These are phyloP conservation scores for Pseudocercospora macadamiae DNA, from an alignment of 2,329 filamentous ascomycete genomes.

Conservation along the genomic window DNA sequence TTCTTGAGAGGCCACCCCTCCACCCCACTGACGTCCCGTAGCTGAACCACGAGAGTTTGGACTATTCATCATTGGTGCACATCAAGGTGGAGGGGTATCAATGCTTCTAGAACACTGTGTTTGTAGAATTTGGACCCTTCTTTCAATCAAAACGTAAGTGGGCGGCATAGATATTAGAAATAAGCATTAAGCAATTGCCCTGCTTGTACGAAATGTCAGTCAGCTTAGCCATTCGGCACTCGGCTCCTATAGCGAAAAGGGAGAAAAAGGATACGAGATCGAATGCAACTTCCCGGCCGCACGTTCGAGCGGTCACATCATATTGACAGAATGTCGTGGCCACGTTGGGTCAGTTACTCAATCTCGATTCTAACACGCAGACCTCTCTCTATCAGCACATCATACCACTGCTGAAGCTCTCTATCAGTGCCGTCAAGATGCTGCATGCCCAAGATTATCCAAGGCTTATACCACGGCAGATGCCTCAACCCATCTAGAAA, in stretches of 20 bases:
- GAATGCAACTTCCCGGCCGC: too few species aligned
- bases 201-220: neutral
- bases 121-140: neutral
- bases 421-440: slow-evolving; percentile 46
- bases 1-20: neutral
- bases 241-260: too few species aligned
- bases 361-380: slow-evolving; percentile 50
- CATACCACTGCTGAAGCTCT: slow-evolving; percentile 58
- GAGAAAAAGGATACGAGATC: too few species aligned
- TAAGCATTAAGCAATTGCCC: neutral
- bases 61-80: slow-evolving; percentile 9
- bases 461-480: slow-evolving; percentile 66
- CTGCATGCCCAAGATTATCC: slow-evolving; percentile 61
- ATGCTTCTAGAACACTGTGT: neutral
- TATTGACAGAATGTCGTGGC: too few species aligned
- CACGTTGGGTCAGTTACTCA: too few species aligned
- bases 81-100: neutral
- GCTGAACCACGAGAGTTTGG: too few species aligned
- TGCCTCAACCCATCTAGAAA: slow-evolving; percentile 60
- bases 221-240: neutral
- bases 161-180: too few species aligned
- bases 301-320: too few species aligned
- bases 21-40: slow-evolving; percentile 2
- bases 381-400: slow-evolving; percentile 64
- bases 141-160: too few species aligned